Base-by-base conservation (phyloP, 148 eudicot genomes). In the Nyssa sinensis region DNA sequence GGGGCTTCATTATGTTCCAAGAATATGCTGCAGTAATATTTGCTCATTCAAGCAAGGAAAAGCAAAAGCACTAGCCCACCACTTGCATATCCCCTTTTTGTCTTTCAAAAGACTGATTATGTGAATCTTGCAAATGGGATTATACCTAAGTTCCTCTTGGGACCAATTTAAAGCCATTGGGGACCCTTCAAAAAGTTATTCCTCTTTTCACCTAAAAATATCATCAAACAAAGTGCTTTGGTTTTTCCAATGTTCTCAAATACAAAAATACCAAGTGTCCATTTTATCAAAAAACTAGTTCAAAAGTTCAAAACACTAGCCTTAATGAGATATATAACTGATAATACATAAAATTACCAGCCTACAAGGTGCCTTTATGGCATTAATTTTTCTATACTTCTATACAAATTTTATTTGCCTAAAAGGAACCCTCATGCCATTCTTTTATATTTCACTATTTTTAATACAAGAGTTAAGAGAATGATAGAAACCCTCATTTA, bases 1-100 rank as follows among this genome's bases (percentile, higher is more conserved):
- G 70, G 76, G 47, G 16, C 30, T 64, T 64, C 76, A 74, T 74
- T 49, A 51, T 74, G 70, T 74, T 64, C 28, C 68, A n/a, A 44
- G 69, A 63, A 62, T 27, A 62, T 73, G 68, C 60, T 41, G 21
- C 67, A 21, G 57, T 21, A 24, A 72, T 30, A 62, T 37, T 62
- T 44, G 13, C 27, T 28, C 25, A 19, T 33, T 57, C 73, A 71
- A 59, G 33, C 9, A 34, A 59, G 58, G 29, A 62, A 72, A 41
- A 19, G 75, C 29, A 21, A 44, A 72, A 62, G 67, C 67, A 72
- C 39, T 41, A 62, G 12, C 59, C 58, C 34, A 41, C 75, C 34
- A 60, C 51, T 39, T 16, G 24, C 35, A 60, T 71, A 63, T 61
- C 3, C 39, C 59, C n/a, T 58, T 72, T 62, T 44, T 30, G 58